phyloP scores from a whole-genome alignment of 108 stramenopile species.

The Aurantiochytrium sp. region DNA sequence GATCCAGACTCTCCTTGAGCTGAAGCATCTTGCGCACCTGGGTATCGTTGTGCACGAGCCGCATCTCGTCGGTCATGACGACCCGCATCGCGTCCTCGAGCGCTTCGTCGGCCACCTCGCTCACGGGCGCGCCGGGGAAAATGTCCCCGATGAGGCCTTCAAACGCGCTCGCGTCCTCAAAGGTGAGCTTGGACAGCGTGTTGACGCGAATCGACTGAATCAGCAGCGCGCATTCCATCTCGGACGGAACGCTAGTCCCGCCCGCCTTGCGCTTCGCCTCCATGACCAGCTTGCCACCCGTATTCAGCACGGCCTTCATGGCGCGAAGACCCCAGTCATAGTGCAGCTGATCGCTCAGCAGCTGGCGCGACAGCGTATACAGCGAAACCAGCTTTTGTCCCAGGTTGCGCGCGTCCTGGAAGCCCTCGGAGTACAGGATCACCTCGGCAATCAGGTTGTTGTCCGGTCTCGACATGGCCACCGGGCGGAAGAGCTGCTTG shows the following conservation, averaged over 20 bases:
- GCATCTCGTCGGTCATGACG: slow-evolving; percentile 45
- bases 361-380: slow-evolving; percentile 52
- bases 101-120: slow-evolving; percentile 48
- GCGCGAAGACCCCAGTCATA: slow-evolving; percentile 70
- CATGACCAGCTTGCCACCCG: slow-evolving; percentile 56
- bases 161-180: slow-evolving; percentile 49
- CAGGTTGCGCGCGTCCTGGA: slow-evolving; percentile 50
- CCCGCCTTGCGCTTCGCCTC: not conserved
- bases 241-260: not conserved
- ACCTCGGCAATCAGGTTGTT: slow-evolving; percentile 68
- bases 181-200: slow-evolving; percentile 64
- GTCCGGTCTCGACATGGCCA: slow-evolving; percentile 64
- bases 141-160: slow-evolving; percentile 57
- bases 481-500: slow-evolving; percentile 67
- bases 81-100: slow-evolving; percentile 55
- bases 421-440: slow-evolving; percentile 58
- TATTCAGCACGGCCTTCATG: slow-evolving; percentile 62
- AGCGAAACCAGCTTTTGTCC: slow-evolving; percentile 55
- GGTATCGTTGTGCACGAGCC: slow-evolving; percentile 47
- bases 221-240: slow-evolving; percentile 49
- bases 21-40: slow-evolving; percentile 65
- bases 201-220: slow-evolving; percentile 65
- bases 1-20: slow-evolving; percentile 64
- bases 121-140: slow-evolving; percentile 50
- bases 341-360: slow-evolving; percentile 60